Base-by-base conservation (phyloP, 1,284 basidiomycete genomes). In the Naganishia liquefaciens region DNA sequence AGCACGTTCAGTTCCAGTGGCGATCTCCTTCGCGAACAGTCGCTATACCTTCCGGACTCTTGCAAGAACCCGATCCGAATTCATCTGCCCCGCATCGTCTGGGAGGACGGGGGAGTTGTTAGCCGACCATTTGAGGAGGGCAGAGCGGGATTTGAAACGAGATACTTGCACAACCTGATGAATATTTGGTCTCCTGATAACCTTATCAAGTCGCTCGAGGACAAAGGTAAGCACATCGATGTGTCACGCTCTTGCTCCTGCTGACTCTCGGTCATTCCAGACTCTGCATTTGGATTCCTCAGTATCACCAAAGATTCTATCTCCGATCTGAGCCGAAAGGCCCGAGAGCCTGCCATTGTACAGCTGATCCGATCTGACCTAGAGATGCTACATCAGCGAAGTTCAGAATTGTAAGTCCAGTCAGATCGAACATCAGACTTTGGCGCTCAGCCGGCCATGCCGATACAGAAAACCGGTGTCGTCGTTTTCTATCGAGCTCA, bases 121-220 rank as follows among this genome's bases (percentile, higher is more conserved):
- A 79, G 85, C 66, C 81, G 89, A 15, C 90, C 92, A 0, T 83
- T 81, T 9, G 84, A 88, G 72, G 74, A 82, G 27, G 82, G 84
- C 23, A 76, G 81, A 7, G 81, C 82, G 5, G 84, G 84, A 23
- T 82, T 84, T 30, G 86, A 88, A 66, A 86, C 83, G 25, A 81
- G 85, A 63, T 84, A 86, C 64, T 75, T 93, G 57, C 80, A 82
- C 65, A 88, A 86, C 68, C 80, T 95, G 68, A 86, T 94, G 81
- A 94, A 89, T 75, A 94, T 99, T 65, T 99, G 96, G 95, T 84
- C 87, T 0, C 84, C 88, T 0, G 88, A 90, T 67, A 86, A 89
- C 84, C 87, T 62, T 5, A 40, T 53, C 39, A 53, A 33, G 27
- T 74, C 71, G 65, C 73, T 83, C 2, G 77, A 80, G 53, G 71